A percentile compares a stretch with the other conserved stretches of the same genome.
phyloP scores from a whole-genome alignment of 1,139 yeast species.

The Scheffersomyces titani region DNA sequence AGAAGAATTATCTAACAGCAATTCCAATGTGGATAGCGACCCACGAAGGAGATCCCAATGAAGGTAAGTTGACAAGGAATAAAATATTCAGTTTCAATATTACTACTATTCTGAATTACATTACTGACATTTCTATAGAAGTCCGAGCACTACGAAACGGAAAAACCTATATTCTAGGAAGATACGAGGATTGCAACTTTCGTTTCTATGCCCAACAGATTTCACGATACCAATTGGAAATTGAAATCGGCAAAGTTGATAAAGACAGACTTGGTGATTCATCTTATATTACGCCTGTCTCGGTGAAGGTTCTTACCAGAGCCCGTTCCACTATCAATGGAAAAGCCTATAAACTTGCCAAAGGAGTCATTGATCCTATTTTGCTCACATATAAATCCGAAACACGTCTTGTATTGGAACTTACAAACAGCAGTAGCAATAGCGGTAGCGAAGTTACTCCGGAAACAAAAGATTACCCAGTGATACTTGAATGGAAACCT shows the following conservation, averaged over 20 bases:
- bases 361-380: constrained; percentile 17
- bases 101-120: neutral
- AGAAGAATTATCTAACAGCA: neutral
- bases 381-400: constrained; percentile 17
- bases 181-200: constrained; percentile 19
- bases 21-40: neutral
- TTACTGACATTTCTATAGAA: neutral
- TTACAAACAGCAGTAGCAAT: neutral
- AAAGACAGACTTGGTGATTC: constrained; percentile 8
- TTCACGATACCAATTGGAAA: constrained; percentile 32
- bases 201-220: constrained; percentile 15
- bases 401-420: neutral
- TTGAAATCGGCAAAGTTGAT: constrained; percentile 16
- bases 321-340: constrained; percentile 36
- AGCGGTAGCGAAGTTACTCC: neutral
- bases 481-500: constrained; percentile 25
- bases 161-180: constrained; percentile 27
- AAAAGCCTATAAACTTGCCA: constrained; percentile 20
- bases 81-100: neutral
- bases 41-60: neutral
- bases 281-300: constrained; percentile 19
- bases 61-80: neutral
- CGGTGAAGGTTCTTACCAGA: constrained; percentile 26
- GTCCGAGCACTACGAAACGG: constrained; percentile 17
- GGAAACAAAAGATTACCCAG: neutral